Percentiles rank a stretch among this genome's conserved stretches.
These are phyloP conservation scores for Thinopyrum obtusiflorum DNA, from an alignment of 202 grass and related monocot species.

Conservation along the genomic window DNA sequence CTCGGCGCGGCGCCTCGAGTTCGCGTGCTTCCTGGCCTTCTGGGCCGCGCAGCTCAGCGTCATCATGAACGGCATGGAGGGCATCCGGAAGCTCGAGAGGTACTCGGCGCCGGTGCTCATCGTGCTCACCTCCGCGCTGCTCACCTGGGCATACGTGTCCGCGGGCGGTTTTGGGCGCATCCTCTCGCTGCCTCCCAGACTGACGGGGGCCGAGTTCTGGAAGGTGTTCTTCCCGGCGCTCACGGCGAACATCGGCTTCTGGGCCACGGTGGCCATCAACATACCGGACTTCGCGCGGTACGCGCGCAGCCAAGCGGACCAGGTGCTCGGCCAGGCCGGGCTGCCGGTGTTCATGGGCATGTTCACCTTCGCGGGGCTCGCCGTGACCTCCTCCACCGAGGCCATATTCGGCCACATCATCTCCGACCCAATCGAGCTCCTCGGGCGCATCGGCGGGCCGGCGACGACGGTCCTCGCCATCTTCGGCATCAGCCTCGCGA, in stretches of 20 bases:
- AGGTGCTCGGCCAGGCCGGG: constrained; percentile 78
- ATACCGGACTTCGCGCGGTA: constrained; percentile 90
- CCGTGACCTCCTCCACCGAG: constrained; percentile 85
- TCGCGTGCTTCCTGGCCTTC: constrained; percentile 78
- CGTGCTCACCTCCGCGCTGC: constrained; percentile 69
- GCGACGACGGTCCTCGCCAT: constrained; percentile 66
- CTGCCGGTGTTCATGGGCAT: constrained; percentile 92
- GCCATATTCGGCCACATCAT: constrained; percentile 80
- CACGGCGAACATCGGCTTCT: constrained; percentile 96
- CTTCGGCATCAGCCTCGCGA: constrained; percentile 90
- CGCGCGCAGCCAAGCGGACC: constrained; percentile 74
- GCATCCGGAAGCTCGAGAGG: constrained; percentile 87
- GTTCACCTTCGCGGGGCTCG: constrained; percentile 84
- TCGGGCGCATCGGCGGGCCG: constrained; percentile 69
- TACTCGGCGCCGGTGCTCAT: constrained; percentile 64
- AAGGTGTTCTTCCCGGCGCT: constrained; percentile 82
- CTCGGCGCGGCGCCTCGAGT: constrained; percentile 66
- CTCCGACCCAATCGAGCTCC: constrained; percentile 84
- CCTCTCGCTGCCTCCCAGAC: constrained; percentile 59
- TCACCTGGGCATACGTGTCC: constrained; percentile 67
- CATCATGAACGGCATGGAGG: constrained; percentile 72
- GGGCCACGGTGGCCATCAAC: constrained; percentile 91
- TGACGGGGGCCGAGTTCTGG: constrained; percentile 65
- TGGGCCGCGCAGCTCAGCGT: constrained; percentile 65
- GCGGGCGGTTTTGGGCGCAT: constrained; percentile 73